Evolutionary conservation across 2,329 filamentous ascomycete genomes (phyloP).

Genomic region (Epichloe gansuensis): DNA sequence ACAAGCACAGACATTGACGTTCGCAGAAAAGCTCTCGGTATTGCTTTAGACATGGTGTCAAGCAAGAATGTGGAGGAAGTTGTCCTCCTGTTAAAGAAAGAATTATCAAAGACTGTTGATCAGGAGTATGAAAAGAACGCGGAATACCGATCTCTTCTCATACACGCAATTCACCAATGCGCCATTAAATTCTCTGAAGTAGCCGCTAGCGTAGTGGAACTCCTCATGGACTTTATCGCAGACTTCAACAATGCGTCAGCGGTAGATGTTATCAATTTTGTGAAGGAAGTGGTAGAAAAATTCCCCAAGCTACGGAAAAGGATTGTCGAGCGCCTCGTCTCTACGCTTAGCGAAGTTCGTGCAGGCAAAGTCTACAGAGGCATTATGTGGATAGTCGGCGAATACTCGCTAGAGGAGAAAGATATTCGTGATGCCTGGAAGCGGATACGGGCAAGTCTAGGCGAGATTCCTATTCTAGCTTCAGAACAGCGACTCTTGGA

Average conservation of each 20-base stretch:
- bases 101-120: conserved; percentile 92
- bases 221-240: conserved; percentile 97
- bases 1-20: conserved; percentile 96
- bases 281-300: conserved; percentile 97
- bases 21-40: conserved; percentile 75
- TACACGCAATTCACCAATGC: conserved; percentile 95
- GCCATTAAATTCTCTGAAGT: conserved; percentile 99
- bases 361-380: conserved; percentile 96
- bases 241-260: conserved; percentile 97
- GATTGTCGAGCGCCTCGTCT: conserved; percentile 80
- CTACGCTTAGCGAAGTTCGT: conserved; percentile 82
- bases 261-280: conserved; percentile 95
- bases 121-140: conserved; percentile 98
- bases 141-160: conserved; percentile 88
- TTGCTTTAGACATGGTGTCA: conserved; percentile 94
- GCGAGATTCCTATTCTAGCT: conserved; percentile 91
- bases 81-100: conserved; percentile 90
- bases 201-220: conserved; percentile 86
- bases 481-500: conserved; percentile 89
- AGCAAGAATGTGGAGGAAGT: conserved; percentile 99
- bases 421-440: conserved; percentile 97
- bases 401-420: conserved; percentile 87
- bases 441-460: conserved; percentile 81
- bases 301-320: conserved; percentile 81
- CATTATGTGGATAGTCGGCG: conserved; percentile 93